Evolutionary conservation across 2,329 filamentous ascomycete species (phyloP).

Genomic region (Pestalotiopsis sp.): DNA sequence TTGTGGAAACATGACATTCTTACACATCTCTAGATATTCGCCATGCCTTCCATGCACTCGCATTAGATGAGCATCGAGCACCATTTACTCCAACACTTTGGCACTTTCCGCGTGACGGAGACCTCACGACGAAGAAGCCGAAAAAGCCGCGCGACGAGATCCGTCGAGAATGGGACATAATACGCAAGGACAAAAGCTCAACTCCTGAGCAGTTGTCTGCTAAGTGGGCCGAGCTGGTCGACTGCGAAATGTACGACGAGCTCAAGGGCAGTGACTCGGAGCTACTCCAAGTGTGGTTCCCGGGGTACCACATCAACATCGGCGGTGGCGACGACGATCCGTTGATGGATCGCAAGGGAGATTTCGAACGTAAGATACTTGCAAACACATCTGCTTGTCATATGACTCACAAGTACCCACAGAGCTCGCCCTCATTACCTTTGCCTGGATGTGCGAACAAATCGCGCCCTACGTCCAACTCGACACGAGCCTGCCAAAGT

Average conservation of each 20-base stretch:
- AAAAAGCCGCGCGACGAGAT: conserved; percentile 13
- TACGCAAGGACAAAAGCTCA: background rate
- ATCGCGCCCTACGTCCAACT: conserved; percentile 18
- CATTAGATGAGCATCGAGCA: conserved; percentile 38
- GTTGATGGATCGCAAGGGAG: conserved; percentile 15
- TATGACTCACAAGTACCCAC: background rate
- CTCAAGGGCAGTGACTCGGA: conserved; percentile 19
- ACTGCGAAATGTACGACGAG: conserved; percentile 18
- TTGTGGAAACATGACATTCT: background rate
- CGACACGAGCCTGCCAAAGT: background rate
- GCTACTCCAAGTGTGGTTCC: conserved; percentile 59
- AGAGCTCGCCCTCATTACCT: conserved; percentile 19
- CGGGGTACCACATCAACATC: conserved; percentile 54
- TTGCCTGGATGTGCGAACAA: conserved; percentile 22
- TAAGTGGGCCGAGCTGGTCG: conserved; percentile 15
- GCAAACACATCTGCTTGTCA: background rate
- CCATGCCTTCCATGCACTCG: conserved; percentile 41
- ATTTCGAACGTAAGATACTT: conserved; percentile 16
- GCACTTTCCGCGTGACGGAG: conserved; percentile 40
- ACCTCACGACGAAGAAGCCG: conserved; percentile 19
- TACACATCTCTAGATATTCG: conserved; percentile 26
- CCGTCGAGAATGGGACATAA: background rate
- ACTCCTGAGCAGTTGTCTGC: background rate
- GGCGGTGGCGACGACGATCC: conserved; percentile 46
- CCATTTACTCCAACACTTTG: conserved; percentile 56